These are phyloP conservation scores for Cyclotella distinguenda DNA, from an alignment of 108 stramenopile genomes.

Conservation along the genomic window DNA sequence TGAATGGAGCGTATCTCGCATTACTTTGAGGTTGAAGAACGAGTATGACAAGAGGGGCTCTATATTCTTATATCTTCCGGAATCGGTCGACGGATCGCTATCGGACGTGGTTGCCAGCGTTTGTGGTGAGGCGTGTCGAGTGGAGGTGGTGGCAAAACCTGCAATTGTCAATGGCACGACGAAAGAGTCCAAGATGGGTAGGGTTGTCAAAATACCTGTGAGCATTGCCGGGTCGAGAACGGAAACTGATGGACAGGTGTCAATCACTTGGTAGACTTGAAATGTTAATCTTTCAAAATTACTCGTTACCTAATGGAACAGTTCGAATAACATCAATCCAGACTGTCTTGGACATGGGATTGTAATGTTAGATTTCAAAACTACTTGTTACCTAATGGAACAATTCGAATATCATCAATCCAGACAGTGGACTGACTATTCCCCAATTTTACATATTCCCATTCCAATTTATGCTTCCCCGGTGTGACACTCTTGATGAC, in stretches of 20 bases:
- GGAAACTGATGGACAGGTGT: constrained; percentile 45
- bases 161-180: constrained; percentile 20
- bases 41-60: constrained; percentile 60
- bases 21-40: constrained; percentile 56
- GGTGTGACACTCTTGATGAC: not conserved
- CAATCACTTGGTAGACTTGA: constrained; percentile 16
- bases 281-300: not conserved
- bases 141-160: constrained; percentile 62
- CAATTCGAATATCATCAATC: constrained; percentile 30
- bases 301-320: not conserved
- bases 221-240: constrained; percentile 41
- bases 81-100: constrained; percentile 34
- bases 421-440: constrained; percentile 5
- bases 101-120: constrained; percentile 35
- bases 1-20: constrained; percentile 21
- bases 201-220: constrained; percentile 52
- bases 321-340: constrained; percentile 35
- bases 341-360: not conserved
- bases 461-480: constrained; percentile 7
- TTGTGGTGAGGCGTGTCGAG: constrained; percentile 48
- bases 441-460: not conserved
- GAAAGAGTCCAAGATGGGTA: constrained; percentile 28
- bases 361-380: not conserved
- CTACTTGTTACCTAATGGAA: not conserved
- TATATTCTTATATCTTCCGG: constrained; percentile 66